These are phyloP conservation scores for Alternaria infectoria DNA, from an alignment of 2,329 filamentous ascomycete genomes.

Conservation along the genomic window DNA sequence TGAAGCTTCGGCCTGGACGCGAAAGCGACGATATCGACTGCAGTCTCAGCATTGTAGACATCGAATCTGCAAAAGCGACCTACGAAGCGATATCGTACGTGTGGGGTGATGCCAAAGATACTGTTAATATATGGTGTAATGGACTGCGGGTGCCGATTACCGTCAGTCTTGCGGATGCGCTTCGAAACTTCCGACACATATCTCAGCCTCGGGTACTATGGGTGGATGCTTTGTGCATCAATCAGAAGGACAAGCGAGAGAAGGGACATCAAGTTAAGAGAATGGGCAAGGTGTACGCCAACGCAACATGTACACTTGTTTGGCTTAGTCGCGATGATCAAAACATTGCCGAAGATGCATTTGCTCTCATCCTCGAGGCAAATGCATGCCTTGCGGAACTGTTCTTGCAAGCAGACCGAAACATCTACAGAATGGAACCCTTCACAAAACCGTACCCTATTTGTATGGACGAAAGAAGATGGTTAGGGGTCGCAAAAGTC, in stretches of 20 bases:
- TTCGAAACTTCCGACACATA: neutral
- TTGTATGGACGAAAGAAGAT: fast-evolving
- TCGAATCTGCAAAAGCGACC: neutral
- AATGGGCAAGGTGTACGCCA: neutral
- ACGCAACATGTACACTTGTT: neutral
- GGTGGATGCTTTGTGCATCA: neutral
- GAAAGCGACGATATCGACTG: neutral
- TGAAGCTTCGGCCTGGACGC: neutral
- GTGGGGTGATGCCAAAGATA: neutral
- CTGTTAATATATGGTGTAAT: neutral
- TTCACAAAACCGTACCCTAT: neutral
- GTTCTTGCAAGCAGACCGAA: fast-evolving
- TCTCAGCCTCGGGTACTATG: neutral
- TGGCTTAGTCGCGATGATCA: neutral
- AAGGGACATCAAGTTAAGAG: neutral
- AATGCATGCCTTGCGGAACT: fast-evolving
- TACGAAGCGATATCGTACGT: neutral
- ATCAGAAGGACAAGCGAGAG: neutral
- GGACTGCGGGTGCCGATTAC: neutral
- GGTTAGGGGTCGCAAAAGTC: fast-evolving
- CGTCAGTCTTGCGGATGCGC: neutral
- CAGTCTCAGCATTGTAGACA: neutral
- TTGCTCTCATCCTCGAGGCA: neutral
- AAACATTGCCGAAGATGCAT: neutral
- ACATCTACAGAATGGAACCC: fast-evolving